Evolutionary conservation across 108 stramenopile species (phyloP), one percentile per base, ranked within the genome.

Genomic region (Schizochytrium sp.): DNA sequence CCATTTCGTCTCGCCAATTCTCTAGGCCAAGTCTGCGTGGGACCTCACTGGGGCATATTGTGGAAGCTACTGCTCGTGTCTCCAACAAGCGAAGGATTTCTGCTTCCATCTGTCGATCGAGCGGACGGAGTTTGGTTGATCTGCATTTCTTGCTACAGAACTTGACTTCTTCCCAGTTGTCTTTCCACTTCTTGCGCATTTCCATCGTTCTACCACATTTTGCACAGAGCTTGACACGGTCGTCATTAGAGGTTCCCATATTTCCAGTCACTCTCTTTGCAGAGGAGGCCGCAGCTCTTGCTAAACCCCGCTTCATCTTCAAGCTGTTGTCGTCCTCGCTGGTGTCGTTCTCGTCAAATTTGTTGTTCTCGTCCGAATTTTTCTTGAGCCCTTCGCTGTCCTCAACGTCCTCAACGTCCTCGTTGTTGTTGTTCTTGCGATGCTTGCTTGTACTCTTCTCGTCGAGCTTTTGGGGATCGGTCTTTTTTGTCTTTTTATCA

Each of bases 1-100:
- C 64, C 64, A 69, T 69, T 38, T 69, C 3, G 15, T 69, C 64
- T 8, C 64, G 64, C 64, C 64, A 69, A 69, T 69, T 69, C 5
- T 69, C 64, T 8, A 69, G 64, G 40, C 64, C 64, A 8, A 69
- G 28, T 8, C 12, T 8, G 10, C 64, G 7, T 44, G 64, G 64
- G 15, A 69, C 64, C 64, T 69, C 64, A 44, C 64, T 69, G 7
- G 64, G 64, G 28, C 64, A 69, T 12, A 69, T 69, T 12, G 64
- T 69, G 0, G 64, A 69, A 5, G 64, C 64, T 0, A 3, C 64
- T 7, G 64, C 64, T 7, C 64, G 64, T 15, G 12, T 69, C 28
- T 15, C 19, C 7, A 69, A 44, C 28, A 69, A 15, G 10, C 44
- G 12, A 44, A 69, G 42, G 64, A 69, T 69, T 15, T 69, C 19